Evolutionary conservation across 371 early-diverging fungal species (phyloP).

Genomic region (Ordospora colligata): DNA sequence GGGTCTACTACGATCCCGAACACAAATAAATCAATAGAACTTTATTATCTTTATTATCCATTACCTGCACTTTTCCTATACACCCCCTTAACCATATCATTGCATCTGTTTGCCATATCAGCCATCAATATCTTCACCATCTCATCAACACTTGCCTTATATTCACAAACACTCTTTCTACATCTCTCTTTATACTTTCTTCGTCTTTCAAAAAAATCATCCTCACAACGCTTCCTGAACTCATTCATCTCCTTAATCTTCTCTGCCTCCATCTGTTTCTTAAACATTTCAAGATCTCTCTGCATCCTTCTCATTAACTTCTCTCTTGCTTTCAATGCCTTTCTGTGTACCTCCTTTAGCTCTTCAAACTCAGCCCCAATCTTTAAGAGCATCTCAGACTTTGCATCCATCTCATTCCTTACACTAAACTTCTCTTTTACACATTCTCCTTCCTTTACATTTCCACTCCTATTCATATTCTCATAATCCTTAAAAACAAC

Average conservation of each 20-base stretch:
- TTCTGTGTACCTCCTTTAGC: conserved; percentile 48
- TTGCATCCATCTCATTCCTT: conserved; percentile 7
- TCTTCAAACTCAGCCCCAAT: conserved; percentile 45
- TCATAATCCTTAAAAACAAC: conserved; percentile 37
- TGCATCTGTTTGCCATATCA: too few species aligned
- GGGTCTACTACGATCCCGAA: conserved; percentile 78
- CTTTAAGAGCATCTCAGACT: conserved; percentile 4
- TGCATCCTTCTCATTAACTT: conserved; percentile 35
- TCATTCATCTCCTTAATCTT: conserved; percentile 24
- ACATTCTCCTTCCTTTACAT: neutral
- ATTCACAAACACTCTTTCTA: conserved; percentile 18
- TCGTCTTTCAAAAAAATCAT: conserved; percentile 18
- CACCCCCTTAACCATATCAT: too few species aligned
- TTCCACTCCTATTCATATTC: neutral
- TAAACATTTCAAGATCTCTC: conserved; percentile 32
- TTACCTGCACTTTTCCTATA: too few species aligned
- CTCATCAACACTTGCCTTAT: conserved; percentile 30
- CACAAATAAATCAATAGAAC: conserved; percentile 3
- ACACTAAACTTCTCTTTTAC: neutral
- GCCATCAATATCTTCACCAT: too few species aligned
- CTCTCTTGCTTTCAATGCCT: conserved; percentile 27
- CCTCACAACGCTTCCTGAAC: conserved; percentile 14
- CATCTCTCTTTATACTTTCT: conserved; percentile 21
- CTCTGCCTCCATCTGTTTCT: conserved; percentile 11
- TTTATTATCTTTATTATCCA: conserved; percentile 25